Percentiles rank a stretch among this genome's conserved stretches.
phyloP scores from a whole-genome alignment of 2,329 filamentous ascomycete species.

The Septoria petroselini region DNA sequence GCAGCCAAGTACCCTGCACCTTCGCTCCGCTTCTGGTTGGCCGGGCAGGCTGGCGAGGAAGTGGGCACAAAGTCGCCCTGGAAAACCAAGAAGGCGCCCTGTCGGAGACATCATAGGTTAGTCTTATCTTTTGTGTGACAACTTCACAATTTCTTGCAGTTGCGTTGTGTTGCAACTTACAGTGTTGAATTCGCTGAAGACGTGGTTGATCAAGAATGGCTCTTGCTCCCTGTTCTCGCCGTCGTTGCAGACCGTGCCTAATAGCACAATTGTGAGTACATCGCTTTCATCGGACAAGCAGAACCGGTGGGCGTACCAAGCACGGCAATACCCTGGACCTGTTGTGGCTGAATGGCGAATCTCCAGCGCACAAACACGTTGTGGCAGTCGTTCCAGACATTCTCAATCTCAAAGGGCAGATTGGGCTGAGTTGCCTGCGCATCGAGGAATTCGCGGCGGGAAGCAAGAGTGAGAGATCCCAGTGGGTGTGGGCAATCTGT shows the following conservation, averaged over 20 bases:
- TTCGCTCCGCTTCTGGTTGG: background rate
- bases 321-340: constrained; percentile 29
- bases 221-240: constrained; percentile 7
- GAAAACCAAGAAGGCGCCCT: constrained; percentile 17
- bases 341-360: constrained; percentile 26
- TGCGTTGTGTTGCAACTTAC: constrained; percentile 1
- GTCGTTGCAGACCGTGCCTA: constrained; percentile 12
- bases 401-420: constrained; percentile 29
- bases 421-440: constrained; percentile 29
- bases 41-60: background rate
- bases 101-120: background rate
- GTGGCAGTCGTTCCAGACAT: constrained; percentile 31
- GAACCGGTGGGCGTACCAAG: constrained; percentile 18
- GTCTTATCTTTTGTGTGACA: too few relatives aligned
- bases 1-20: background rate
- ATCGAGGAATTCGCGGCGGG: constrained; percentile 24
- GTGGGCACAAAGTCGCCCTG: constrained; percentile 5
- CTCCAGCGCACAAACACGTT: constrained; percentile 30
- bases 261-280: too few relatives aligned
- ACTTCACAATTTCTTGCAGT: constrained; percentile 1
- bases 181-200: constrained; percentile 32
- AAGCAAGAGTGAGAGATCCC: constrained; percentile 22
- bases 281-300: too few relatives aligned
- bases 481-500: constrained; percentile 21
- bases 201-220: constrained; percentile 29